phyloP scores from a whole-genome alignment of 225 moss, liverwort and hornwort species.

The Antitrichia curtipendula region DNA sequence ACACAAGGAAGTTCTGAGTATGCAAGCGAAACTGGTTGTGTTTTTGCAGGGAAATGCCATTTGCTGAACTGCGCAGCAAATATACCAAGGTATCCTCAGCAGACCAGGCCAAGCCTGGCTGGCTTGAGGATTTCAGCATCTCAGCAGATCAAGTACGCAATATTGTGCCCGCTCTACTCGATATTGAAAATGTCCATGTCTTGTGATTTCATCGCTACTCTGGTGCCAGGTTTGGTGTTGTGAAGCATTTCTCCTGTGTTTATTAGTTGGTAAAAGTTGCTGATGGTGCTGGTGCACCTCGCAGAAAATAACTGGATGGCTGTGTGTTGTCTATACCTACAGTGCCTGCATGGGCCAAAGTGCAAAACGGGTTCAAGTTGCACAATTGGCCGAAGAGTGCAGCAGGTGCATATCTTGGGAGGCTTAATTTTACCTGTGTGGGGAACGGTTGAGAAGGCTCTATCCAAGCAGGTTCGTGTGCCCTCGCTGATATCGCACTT shows the following conservation, averaged over 20 bases:
- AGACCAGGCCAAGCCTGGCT: slow-evolving; percentile 63
- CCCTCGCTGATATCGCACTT: background rate
- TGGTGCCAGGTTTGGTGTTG: background rate
- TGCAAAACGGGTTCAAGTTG: slow-evolving; percentile 77
- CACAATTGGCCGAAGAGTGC: slow-evolving; percentile 85
- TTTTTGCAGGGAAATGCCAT: slow-evolving; percentile 62
- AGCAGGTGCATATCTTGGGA: slow-evolving; percentile 88
- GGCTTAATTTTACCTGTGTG: slow-evolving; percentile 95
- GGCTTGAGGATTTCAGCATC: slow-evolving; percentile 78
- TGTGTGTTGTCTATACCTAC: background rate
- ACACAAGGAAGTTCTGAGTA: background rate
- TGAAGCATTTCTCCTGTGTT: background rate
- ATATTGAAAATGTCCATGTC: background rate
- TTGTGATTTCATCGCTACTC: background rate
- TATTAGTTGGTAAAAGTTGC: background rate
- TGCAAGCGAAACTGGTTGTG: background rate
- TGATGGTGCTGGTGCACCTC: background rate
- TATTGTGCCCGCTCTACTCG: background rate
- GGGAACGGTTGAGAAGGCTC: slow-evolving; percentile 93
- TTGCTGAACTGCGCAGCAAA: slow-evolving; percentile 65
- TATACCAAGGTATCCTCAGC: slow-evolving; percentile 50
- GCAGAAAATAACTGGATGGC: background rate
- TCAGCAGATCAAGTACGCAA: slow-evolving; percentile 80
- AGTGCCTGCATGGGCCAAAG: slow-evolving; percentile 96
- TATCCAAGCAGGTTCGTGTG: slow-evolving; percentile 69